phyloP scores from a whole-genome alignment of 306 rosid species.

The Vicia villosa region DNA sequence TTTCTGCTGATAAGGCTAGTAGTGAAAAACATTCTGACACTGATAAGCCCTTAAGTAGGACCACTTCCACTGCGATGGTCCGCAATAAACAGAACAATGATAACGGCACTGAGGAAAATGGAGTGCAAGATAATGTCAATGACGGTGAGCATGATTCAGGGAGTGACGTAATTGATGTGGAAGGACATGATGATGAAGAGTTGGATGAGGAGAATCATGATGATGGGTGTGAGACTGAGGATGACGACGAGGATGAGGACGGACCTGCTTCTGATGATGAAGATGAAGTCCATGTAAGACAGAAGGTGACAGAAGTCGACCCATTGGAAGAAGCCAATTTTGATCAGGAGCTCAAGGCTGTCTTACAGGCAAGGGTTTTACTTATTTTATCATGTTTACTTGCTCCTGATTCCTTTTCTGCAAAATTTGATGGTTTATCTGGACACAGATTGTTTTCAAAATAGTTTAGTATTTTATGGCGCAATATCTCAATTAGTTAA shows the following conservation, averaged over 20 bases:
- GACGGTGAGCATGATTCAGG: conserved; percentile 86
- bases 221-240: conserved; percentile 80
- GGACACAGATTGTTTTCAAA: background rate
- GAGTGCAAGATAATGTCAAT: conserved; percentile 65
- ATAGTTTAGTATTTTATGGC: background rate
- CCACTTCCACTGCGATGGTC: conserved; percentile 43
- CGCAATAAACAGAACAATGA: conserved; percentile 60
- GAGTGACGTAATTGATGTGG: conserved; percentile 73
- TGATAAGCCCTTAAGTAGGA: conserved; percentile 63
- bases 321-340: conserved; percentile 91
- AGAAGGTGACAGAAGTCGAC: conserved; percentile 79
- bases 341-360: conserved; percentile 93
- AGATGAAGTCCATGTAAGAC: conserved; percentile 95
- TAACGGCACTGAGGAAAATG: conserved; percentile 71
- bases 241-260: conserved; percentile 75
- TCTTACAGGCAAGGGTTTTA: conserved; percentile 72
- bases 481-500: background rate
- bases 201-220: conserved; percentile 83
- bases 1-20: conserved; percentile 65
- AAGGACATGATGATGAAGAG: conserved; percentile 81
- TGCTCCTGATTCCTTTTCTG: conserved; percentile 25
- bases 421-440: conserved; percentile 3
- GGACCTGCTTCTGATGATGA: conserved; percentile 93
- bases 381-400: conserved; percentile 26
- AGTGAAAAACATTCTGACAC: conserved; percentile 73